Base-by-base conservation (phyloP, 495 filamentous ascomycete genomes). In the Penicillium turbatum region DNA sequence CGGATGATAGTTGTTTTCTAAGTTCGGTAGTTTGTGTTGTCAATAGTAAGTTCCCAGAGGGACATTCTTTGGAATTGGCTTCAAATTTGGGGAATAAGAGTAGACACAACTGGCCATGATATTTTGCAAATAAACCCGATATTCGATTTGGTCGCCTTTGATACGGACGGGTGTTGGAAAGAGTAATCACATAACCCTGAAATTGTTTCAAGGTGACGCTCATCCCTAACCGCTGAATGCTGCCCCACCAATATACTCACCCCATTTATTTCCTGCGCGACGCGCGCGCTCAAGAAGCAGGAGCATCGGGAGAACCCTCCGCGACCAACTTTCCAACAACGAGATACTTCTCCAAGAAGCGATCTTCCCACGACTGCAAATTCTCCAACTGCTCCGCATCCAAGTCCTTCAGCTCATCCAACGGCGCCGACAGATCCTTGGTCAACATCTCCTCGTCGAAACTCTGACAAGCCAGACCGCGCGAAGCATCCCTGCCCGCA, bases 391-490 rank as follows among this genome's bases (percentile, higher is more conserved):
- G 84, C 27, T 95, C 91, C 0, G 64, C 71, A 12, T 80, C 83
- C 42, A 98, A 72, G 43, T 86, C 90, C 48, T 82, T 77, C 21
- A 97, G 78, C 41, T 79, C 84, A 70, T 98, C 95, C 53, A 98
- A 72, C 21, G 92, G 91, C 3, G 83, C 90, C 38, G 92, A 81
- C 47, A 97, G 70, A 67, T 96, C 88, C 74, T 95, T 86, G 32
- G 93, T 97, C 74, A 97, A 72, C 93, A 97, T 96, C 5, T 90
- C 86, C 76, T 90, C 86, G 64, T 97, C 95, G 68, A 98, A 97
- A 73, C 90, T 95, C 57, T 90, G 88, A 71, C 80, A 88, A 3
- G 93, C 95, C 55, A 98, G 72, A 9, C 93, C 93, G 41, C 93
- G 80, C 50, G 82, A 89, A n/a, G 93, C 93, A 62, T 97, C 92